Base-by-base conservation (phyloP, 306 rosid genomes). In the Herpetospermum pedunculosum region DNA sequence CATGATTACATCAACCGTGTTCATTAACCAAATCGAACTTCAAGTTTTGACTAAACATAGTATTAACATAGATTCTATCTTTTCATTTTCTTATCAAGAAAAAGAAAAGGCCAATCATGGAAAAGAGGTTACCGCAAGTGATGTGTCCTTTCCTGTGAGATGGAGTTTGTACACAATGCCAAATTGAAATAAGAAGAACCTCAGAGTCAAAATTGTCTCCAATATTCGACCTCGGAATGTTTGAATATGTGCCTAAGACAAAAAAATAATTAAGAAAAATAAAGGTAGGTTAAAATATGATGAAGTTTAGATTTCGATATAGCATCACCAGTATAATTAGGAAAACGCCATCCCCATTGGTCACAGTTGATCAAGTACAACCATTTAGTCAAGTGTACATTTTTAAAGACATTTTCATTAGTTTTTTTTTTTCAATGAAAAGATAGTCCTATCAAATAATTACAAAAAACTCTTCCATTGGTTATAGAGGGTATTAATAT, bases 121-220 rank as follows among this genome's bases (percentile, higher is more conserved):
- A 69, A 44, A 29, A 48, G 18, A 26, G 32, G 43, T 75, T 94
- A 94, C 99, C 89, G 91, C 92, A 58, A 94, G 83, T 43, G 96
- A 94, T 80, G 89, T 94, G 75, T 85, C 78, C 1, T 81, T 82
- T 77, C 86, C 92, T 0, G 96, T 89, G 52, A 91, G 86, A 77
- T 91, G 83, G 63, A 94, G 89, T 84, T 94, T 94, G 83, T 94
- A 94, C 41, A 94, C 99, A 73, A 91, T 52, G 59, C 99, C 99
- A 65, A 86, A 94, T 76, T 94, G 97, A 84, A 94, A 94, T 26
- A 88, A 0, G 21, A 91, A 72, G 86, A 94, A 94, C 81, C 99
- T 91, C 74, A 79, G 37, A 76, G 96, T 94, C 85, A 94, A 85
- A 81, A 91, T 82, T 44, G 99, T 89, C 83, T 94, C 99, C 84